A percentile compares a stretch with the other conserved stretches of the same genome.
These are phyloP conservation scores for Termitomyces titanicus DNA, from an alignment of 768 basidiomycete species.

Conservation along the genomic window DNA sequence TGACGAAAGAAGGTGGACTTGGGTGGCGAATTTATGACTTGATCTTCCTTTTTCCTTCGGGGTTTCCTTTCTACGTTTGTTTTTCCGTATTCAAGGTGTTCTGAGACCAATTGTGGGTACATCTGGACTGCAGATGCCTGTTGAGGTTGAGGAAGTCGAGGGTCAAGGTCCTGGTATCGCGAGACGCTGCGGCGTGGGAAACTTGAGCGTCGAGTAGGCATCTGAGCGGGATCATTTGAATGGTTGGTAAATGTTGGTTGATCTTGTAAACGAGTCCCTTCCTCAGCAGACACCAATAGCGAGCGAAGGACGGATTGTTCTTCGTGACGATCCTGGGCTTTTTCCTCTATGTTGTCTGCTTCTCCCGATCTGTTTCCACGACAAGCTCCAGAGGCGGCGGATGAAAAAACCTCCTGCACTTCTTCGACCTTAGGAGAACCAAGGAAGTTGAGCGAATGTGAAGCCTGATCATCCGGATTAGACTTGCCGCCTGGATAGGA, in stretches of 20 bases:
- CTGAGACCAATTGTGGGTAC: background rate
- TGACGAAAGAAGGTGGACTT: constrained; percentile 30
- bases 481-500: background rate
- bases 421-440: background rate
- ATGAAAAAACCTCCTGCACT: background rate
- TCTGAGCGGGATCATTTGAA: background rate
- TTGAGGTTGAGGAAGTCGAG: background rate
- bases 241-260: background rate
- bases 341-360: background rate
- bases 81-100: background rate
- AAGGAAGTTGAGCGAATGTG: background rate
- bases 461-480: background rate
- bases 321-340: background rate
- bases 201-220: background rate
- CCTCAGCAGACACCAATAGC: background rate
- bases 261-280: background rate
- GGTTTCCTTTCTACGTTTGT: background rate
- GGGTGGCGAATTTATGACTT: background rate
- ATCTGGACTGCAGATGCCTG: background rate
- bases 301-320: constrained; percentile 3
- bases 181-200: background rate
- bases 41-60: background rate
- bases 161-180: background rate
- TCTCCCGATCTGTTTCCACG: background rate
- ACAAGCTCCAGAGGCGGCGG: background rate